These are phyloP conservation scores for Penicillium sclerotigenum DNA, from an alignment of 2,329 filamentous ascomycete species.

Conservation along the genomic window DNA sequence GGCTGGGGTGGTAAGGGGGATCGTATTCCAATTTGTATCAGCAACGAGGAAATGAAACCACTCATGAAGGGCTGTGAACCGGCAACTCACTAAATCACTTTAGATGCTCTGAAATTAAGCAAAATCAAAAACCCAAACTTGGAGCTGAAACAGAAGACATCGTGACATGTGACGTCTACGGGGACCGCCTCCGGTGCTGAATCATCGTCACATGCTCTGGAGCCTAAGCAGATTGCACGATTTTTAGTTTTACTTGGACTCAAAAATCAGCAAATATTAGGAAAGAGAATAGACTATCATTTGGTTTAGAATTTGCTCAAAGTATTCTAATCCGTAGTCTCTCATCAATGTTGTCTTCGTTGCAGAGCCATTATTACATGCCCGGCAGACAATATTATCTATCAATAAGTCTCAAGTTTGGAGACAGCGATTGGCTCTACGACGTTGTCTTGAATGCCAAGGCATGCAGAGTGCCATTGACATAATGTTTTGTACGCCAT, in stretches of 20 bases:
- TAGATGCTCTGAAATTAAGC: constrained; percentile 5
- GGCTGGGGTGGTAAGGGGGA: constrained; percentile 40
- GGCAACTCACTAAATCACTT: constrained; percentile 17
- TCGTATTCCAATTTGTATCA: constrained; percentile 45
- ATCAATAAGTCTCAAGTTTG: not conserved
- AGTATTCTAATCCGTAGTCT: not conserved
- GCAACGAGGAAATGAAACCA: constrained; percentile 43
- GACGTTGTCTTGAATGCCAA: not conserved
- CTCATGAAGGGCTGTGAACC: constrained; percentile 40
- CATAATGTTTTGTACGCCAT: not conserved
- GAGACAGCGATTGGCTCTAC: not conserved
- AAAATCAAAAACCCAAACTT: constrained; percentile 1
- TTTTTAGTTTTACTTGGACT: not conserved
- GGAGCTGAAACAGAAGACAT: constrained; percentile 1
- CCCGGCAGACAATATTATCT: not conserved
- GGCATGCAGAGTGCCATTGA: not conserved
- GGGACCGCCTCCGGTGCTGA: constrained; percentile 19
- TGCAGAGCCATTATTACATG: not conserved
- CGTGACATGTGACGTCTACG: constrained; percentile 9
- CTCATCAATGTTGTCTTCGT: not conserved
- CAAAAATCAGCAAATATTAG: not conserved
- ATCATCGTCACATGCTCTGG: constrained; percentile 18
- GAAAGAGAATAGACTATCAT: not conserved
- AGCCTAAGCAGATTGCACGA: not conserved
- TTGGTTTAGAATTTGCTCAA: not conserved